phyloP scores from a whole-genome alignment of 352 stramenopile species.

The Paralagenidium karlingii region DNA sequence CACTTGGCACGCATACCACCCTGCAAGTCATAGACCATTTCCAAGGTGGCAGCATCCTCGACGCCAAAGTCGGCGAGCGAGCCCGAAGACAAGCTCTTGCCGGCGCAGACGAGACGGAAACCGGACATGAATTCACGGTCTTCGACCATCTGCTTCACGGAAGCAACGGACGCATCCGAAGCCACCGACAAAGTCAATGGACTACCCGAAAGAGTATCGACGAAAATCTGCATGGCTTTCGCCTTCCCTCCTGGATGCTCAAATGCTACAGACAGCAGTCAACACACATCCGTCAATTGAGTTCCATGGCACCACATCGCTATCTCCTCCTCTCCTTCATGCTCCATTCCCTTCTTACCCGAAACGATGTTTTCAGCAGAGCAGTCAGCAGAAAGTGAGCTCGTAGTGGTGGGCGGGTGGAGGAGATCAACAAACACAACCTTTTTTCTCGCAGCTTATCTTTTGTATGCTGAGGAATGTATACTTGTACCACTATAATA shows the following conservation, averaged over 20 bases:
- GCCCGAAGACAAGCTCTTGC: conserved; percentile 58
- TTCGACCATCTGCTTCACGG: conserved; percentile 90
- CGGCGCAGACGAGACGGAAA: conserved; percentile 85
- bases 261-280: conserved; percentile 42
- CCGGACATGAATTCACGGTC: conserved; percentile 91
- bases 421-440: too few species aligned
- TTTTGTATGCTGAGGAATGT: too few species aligned
- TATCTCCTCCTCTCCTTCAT: too few species aligned
- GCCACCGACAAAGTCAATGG: conserved; percentile 71
- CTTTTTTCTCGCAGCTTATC: too few species aligned
- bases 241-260: conserved; percentile 84
- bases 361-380: conserved; percentile 76
- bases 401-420: too few species aligned
- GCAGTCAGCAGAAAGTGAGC: conserved; percentile 89
- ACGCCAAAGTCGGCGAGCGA: conserved; percentile 88
- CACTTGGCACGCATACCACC: conserved; percentile 95
- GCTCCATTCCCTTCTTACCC: conserved; percentile 33
- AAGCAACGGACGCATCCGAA: conserved; percentile 83
- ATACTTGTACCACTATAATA: too few species aligned
- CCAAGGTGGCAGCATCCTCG: conserved; percentile 86
- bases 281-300: conserved; percentile 1
- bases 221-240: conserved; percentile 91
- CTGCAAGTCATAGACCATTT: conserved; percentile 86
- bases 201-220: conserved; percentile 75
- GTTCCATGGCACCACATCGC: background rate